phyloP scores from a whole-genome alignment of 352 stramenopile genomes.

The Pythium aquatile region DNA sequence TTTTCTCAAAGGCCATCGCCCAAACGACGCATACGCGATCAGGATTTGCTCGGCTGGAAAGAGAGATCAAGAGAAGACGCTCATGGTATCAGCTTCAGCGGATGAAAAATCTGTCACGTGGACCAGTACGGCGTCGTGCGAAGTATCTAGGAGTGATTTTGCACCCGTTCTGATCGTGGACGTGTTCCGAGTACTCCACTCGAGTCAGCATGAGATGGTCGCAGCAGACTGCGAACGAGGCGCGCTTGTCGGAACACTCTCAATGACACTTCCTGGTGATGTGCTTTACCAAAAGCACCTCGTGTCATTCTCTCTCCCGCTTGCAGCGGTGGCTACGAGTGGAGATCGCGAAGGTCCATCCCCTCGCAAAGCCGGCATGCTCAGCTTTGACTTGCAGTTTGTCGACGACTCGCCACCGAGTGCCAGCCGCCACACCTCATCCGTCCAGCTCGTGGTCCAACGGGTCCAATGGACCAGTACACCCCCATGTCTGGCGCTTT shows the following conservation, averaged over 20 bases:
- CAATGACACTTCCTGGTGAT: slow-evolving; percentile 7
- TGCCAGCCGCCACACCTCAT: not conserved
- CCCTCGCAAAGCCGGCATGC: slow-evolving; percentile 10
- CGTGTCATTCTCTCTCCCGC: slow-evolving; percentile 22
- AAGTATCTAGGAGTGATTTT: not conserved
- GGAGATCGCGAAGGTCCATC: not conserved
- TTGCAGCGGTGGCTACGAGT: slow-evolving; percentile 1
- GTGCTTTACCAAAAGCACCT: slow-evolving; percentile 21
- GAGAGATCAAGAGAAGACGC: not conserved
- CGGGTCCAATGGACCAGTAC: slow-evolving; percentile 12
- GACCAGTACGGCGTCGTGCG: not conserved
- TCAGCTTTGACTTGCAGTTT: slow-evolving; percentile 25
- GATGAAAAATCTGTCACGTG: not conserved
- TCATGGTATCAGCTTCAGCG: not conserved
- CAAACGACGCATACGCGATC: slow-evolving; percentile 10
- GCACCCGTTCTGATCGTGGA: not conserved
- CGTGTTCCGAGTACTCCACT: not conserved
- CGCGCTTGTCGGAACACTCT: slow-evolving; percentile 6
- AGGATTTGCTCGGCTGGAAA: not conserved
- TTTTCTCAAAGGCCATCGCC: slow-evolving; percentile 9
- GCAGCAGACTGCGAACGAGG: not conserved
- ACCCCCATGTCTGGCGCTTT: slow-evolving; percentile 5
- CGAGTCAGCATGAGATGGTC: not conserved
- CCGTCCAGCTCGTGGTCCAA: slow-evolving; percentile 3
- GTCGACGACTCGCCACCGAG: not conserved